Evolutionary conservation across 257 asterid genomes (phyloP).

Genomic region (Orobanche coerulescens): DNA sequence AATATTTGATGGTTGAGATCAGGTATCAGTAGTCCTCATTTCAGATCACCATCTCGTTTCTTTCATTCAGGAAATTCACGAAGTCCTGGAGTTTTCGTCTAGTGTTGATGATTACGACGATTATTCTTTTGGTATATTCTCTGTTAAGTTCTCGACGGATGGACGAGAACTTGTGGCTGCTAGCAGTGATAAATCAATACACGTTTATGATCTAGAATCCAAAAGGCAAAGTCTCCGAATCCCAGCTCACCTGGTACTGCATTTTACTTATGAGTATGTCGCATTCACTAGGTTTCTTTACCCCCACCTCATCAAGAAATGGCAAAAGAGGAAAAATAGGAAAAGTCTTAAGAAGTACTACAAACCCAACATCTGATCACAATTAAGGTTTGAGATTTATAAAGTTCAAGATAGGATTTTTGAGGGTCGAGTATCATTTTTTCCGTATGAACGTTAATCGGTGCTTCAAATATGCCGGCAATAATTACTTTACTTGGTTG

Average conservation of each 20-base stretch:
- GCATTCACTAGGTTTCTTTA: neutral
- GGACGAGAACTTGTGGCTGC: conserved; percentile 92
- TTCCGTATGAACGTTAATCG: neutral
- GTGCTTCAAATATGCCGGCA: neutral
- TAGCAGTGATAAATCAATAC: conserved; percentile 60
- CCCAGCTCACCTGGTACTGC: conserved; percentile 71
- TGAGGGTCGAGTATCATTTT: neutral
- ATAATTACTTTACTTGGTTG: neutral
- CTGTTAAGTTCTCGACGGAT: conserved; percentile 83
- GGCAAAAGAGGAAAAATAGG: neutral
- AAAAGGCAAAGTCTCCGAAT: conserved; percentile 61
- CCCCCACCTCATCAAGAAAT: neutral
- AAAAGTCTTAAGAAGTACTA: neutral
- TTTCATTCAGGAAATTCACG: conserved; percentile 80
- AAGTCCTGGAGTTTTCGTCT: conserved; percentile 75
- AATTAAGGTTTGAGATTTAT: neutral
- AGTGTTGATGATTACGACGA: conserved; percentile 40
- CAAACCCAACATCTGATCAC: neutral
- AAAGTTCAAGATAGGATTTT: neutral
- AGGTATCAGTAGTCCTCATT: conserved; percentile 10
- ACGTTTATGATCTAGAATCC: conserved; percentile 82
- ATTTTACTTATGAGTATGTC: conserved; percentile 1
- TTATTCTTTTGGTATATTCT: conserved; percentile 85
- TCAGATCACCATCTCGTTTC: neutral
- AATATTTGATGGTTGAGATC: neutral